Evolutionary conservation across 169 alveolate genomes (phyloP).

Genomic region (Cryptosporidium tyzzeri): DNA sequence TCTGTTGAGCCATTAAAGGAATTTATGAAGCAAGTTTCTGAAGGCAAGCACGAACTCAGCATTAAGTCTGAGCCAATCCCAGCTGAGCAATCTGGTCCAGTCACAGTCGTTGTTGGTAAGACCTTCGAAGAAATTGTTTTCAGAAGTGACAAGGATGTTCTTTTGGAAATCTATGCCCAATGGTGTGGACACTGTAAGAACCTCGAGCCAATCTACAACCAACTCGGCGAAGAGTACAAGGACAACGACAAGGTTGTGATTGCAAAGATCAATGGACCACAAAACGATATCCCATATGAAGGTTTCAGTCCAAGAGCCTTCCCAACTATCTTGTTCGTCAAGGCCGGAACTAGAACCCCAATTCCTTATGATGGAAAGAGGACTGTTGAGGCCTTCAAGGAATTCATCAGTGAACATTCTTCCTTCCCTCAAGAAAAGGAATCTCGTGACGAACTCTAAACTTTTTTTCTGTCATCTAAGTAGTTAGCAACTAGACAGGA

Average conservation of each 20-base stretch:
- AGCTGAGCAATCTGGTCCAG: conserved; percentile 86
- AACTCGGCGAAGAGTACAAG: conserved; percentile 81
- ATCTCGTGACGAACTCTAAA: conserved; percentile 68
- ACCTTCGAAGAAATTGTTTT: conserved; percentile 85
- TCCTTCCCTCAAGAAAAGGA: conserved; percentile 45
- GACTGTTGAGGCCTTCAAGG: conserved; percentile 74
- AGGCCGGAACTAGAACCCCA: conserved; percentile 77
- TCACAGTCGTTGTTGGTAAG: conserved; percentile 86
- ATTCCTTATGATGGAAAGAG: conserved; percentile 77
- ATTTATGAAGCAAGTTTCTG: conserved; percentile 86
- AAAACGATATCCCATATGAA: conserved; percentile 85
- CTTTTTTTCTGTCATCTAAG: background rate
- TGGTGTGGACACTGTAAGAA: conserved; percentile 98
- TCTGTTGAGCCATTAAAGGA: conserved; percentile 77
- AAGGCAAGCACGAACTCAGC: conserved; percentile 84
- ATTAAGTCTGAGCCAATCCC: conserved; percentile 93
- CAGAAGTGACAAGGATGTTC: conserved; percentile 89
- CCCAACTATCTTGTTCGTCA: conserved; percentile 79
- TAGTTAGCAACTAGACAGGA: conserved; percentile 15
- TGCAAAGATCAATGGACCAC: conserved; percentile 94
- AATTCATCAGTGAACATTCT: conserved; percentile 52
- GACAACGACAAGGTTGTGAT: conserved; percentile 84
- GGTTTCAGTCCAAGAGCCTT: conserved; percentile 77
- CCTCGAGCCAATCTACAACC: conserved; percentile 87
- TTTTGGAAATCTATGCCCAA: conserved; percentile 96